phyloP scores from a whole-genome alignment of 2,329 filamentous ascomycete genomes.

The Exophiala lecanii-corni region DNA sequence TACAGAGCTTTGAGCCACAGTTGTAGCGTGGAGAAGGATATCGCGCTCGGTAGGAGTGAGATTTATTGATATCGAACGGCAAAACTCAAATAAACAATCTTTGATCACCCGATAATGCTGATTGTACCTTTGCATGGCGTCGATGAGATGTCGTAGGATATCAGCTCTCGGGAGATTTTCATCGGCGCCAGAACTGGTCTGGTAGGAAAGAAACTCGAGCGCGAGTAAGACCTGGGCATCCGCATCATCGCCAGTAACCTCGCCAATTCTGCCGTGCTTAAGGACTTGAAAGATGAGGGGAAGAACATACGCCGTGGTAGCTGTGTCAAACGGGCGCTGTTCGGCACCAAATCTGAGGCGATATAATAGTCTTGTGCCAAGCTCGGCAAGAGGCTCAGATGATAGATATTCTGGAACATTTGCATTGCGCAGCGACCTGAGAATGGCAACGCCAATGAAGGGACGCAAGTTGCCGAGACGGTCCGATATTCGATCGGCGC shows the following conservation, averaged over 20 bases:
- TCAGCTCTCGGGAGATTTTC: constrained; percentile 70
- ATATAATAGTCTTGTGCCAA: constrained; percentile 86
- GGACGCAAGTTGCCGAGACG: constrained; percentile 71
- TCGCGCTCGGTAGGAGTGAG: constrained; percentile 68
- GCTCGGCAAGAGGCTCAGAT: constrained; percentile 73
- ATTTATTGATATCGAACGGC: constrained; percentile 77
- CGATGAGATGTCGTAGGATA: constrained; percentile 66
- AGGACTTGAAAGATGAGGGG: constrained; percentile 77
- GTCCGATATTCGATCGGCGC: constrained; percentile 67
- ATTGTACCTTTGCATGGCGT: constrained; percentile 79
- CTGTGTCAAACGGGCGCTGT: constrained; percentile 85
- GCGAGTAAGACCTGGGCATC: constrained; percentile 88
- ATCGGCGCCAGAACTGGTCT: constrained; percentile 75
- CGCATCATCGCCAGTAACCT: constrained; percentile 63
- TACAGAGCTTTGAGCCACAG: constrained; percentile 74
- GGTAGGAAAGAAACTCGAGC: constrained; percentile 82
- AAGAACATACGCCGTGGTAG: constrained; percentile 81
- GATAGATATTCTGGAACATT: constrained; percentile 67
- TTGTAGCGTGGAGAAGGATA: constrained; percentile 70
- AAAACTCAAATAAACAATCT: constrained; percentile 83
- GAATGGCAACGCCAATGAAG: constrained; percentile 82
- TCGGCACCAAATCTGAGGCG: constrained; percentile 85
- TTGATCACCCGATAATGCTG: constrained; percentile 95
- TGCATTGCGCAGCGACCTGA: constrained; percentile 71
- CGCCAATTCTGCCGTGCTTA: constrained; percentile 70